Conservation (phyloP, 1,284 basidiomycete genomes). For the Leccinum subfulvum region DNA sequence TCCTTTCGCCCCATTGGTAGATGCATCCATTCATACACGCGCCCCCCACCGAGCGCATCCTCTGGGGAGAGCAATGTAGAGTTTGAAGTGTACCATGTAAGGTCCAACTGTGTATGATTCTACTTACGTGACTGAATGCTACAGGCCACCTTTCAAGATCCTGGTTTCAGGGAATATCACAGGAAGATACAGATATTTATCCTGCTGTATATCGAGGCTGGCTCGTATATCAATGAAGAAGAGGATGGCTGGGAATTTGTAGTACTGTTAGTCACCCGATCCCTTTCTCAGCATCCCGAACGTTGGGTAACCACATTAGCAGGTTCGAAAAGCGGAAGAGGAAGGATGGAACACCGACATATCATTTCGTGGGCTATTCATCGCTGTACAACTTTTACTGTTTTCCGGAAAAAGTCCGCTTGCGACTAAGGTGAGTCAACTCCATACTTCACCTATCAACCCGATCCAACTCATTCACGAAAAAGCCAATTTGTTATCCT, state of each 20-base stretch:
- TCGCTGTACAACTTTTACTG: conserved; percentile 92
- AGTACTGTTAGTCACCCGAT: conserved; percentile 57
- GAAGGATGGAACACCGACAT: conserved; percentile 52
- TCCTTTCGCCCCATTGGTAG: conserved; percentile 78
- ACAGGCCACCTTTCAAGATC: conserved; percentile 81
- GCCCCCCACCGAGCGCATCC: conserved; percentile 40
- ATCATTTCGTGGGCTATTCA: conserved; percentile 92
- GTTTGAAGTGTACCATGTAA: conserved; percentile 85
- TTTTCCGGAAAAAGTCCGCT: conserved; percentile 83
- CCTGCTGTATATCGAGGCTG: conserved; percentile 92
- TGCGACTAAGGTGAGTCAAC: conserved; percentile 74
- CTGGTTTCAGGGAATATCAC: conserved; percentile 91
- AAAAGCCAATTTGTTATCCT: conserved; percentile 87
- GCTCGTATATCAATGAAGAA: conserved; percentile 89
- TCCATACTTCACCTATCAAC: not conserved
- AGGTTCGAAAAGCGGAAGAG: conserved; percentile 85
- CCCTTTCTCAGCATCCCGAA: not conserved
- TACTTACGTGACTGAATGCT: conserved; percentile 10
- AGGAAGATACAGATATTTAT: conserved; percentile 95
- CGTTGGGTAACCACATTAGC: conserved; percentile 10
- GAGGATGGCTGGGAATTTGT: conserved; percentile 90
- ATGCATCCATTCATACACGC: conserved; percentile 74
- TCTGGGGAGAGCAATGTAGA: conserved; percentile 55
- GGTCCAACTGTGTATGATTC: conserved; percentile 28
- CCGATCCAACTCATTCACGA: conserved; percentile 25